phyloP scores from a whole-genome alignment of 1,284 basidiomycete genomes.

The Coriolopsis trogii region DNA sequence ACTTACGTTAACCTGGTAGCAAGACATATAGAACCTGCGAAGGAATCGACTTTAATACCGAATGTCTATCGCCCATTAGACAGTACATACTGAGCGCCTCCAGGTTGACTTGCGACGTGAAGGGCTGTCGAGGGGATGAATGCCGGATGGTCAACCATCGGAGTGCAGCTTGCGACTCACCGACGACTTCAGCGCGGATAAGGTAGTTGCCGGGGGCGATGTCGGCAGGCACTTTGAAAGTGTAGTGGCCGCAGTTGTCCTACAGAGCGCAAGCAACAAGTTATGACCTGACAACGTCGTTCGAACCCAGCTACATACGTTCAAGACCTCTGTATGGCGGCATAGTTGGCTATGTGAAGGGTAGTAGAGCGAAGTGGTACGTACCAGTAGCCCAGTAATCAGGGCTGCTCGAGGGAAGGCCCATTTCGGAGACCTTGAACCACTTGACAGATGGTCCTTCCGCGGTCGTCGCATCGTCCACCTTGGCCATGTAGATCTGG shows the following conservation, averaged over 20 bases:
- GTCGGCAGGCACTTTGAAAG: constrained; percentile 48
- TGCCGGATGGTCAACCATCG: background rate
- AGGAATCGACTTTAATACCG: background rate
- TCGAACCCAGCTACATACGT: constrained; percentile 32
- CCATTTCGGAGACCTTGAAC: constrained; percentile 57
- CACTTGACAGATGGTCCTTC: constrained; percentile 45
- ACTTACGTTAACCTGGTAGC: constrained; percentile 49
- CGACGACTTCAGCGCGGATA: constrained; percentile 55
- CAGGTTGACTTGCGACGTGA: constrained; percentile 45
- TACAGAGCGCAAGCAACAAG: constrained; percentile 10
- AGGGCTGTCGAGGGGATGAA: constrained; percentile 43
- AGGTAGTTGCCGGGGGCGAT: constrained; percentile 54
- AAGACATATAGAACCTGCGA: constrained; percentile 51
- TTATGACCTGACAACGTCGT: background rate
- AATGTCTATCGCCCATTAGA: background rate
- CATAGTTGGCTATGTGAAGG: background rate
- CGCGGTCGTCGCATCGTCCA: constrained; percentile 48
- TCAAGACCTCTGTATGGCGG: constrained; percentile 35
- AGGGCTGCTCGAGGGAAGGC: constrained; percentile 48
- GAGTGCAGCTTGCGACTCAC: constrained; percentile 28
- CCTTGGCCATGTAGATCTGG: constrained; percentile 50
- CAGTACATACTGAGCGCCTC: constrained; percentile 47
- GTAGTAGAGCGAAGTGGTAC: background rate
- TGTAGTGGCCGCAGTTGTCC: constrained; percentile 56
- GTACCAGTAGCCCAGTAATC: constrained; percentile 47